A percentile compares a stretch with the other conserved stretches of the same genome.
Evolutionary conservation across 169 alveolate species (phyloP).

Genomic region (Babesia divergens): DNA sequence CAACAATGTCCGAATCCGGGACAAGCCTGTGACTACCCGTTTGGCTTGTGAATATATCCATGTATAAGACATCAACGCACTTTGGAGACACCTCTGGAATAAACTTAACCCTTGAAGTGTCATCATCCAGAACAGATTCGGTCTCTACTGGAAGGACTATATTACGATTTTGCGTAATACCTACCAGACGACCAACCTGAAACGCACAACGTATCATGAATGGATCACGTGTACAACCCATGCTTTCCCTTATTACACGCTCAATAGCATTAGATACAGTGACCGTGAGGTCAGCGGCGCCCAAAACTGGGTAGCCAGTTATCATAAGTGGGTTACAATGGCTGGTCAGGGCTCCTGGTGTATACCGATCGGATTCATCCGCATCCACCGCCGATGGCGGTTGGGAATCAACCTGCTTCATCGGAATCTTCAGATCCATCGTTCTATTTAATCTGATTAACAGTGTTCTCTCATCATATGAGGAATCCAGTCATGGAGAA

Average conservation of each 20-base stretch:
- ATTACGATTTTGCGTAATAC: conserved; percentile 39
- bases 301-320: conserved; percentile 39
- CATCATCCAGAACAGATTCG: conserved; percentile 44
- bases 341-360: neutral
- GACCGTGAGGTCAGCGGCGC: conserved; percentile 2
- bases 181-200: conserved; percentile 48
- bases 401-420: neutral
- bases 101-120: conserved; percentile 28
- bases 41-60: conserved; percentile 52
- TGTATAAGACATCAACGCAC: conserved; percentile 44
- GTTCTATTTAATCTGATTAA: too few relatives aligned
- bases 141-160: conserved; percentile 60
- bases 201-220: conserved; percentile 12
- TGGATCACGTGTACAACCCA: conserved; percentile 50
- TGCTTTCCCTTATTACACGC: conserved; percentile 39
- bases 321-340: conserved; percentile 40
- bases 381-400: neutral
- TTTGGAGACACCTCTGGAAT: conserved; percentile 38
- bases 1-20: conserved; percentile 37
- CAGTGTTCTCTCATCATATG: too few relatives aligned
- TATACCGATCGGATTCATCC: neutral
- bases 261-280: conserved; percentile 17
- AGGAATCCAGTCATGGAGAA: too few relatives aligned
- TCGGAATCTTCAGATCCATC: conserved; percentile 4
- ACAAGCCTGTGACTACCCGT: conserved; percentile 35